A percentile compares a stretch with the other conserved stretches of the same genome.
These are phyloP conservation scores for Flaveria sonorensis DNA, from an alignment of 129 eudicot genomes.

Conservation along the genomic window DNA sequence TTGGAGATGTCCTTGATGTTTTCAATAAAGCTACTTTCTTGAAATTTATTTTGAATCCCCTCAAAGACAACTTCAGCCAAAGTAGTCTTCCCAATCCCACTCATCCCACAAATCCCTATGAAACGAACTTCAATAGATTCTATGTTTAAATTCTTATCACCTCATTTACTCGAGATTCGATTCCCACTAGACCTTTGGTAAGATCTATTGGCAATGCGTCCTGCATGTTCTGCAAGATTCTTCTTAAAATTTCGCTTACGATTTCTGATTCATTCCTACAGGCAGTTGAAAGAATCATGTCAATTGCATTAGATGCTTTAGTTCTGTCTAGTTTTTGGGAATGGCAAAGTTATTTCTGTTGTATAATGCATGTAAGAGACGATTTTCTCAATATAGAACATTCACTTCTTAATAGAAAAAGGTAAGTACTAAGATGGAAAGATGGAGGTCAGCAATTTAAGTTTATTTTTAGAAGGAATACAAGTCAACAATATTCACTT, in stretches of 20 bases:
- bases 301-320: neutral
- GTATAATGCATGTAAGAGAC: neutral
- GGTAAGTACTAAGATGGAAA: neutral
- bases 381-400: neutral
- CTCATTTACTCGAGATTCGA: neutral
- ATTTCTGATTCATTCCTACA: constrained; percentile 8
- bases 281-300: neutral
- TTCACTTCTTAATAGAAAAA: neutral
- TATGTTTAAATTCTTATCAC: neutral
- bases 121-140: constrained; percentile 13
- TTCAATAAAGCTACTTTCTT: constrained; percentile 18
- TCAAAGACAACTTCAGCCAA: constrained; percentile 6
- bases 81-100: constrained; percentile 27
- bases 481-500: neutral
- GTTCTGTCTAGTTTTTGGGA: neutral
- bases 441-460: neutral
- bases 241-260: neutral
- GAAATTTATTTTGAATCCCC: neutral
- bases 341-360: neutral
- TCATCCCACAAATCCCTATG: constrained; percentile 32
- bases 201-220: neutral
- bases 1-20: constrained; percentile 32
- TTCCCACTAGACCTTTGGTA: constrained; percentile 10
- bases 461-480: neutral
- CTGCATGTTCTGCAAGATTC: neutral